phyloP scores from a whole-genome alignment of 345 rosid genomes.

The Cochlearia excelsa region DNA sequence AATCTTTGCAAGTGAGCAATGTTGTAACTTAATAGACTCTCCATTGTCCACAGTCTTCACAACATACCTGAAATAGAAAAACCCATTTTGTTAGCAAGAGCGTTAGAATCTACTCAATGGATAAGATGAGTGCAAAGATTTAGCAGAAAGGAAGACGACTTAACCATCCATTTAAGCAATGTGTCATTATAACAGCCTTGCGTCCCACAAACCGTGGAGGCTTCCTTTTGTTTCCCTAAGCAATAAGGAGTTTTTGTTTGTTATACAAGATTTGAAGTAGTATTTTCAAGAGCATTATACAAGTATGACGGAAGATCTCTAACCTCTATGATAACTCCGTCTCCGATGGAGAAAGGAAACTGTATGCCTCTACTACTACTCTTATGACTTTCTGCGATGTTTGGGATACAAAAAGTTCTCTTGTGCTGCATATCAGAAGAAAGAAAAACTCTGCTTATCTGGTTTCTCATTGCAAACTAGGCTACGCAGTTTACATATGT shows the following conservation, averaged over 20 bases:
- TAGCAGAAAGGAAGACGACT: constrained; percentile 16
- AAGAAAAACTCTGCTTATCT: constrained; percentile 2
- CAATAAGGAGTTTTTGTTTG: constrained; percentile 26
- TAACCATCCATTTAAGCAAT: constrained; percentile 95
- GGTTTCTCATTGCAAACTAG: background rate
- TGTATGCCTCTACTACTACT: constrained; percentile 68
- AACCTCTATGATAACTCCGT: constrained; percentile 85
- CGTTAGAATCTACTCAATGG: constrained; percentile 3
- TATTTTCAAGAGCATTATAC: background rate
- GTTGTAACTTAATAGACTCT: constrained; percentile 86
- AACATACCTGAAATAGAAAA: constrained; percentile 60
- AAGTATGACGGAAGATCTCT: constrained; percentile 4
- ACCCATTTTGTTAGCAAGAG: background rate
- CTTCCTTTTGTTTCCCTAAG: constrained; percentile 93
- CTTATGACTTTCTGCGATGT: constrained; percentile 52
- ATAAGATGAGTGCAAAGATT: background rate
- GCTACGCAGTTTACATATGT: background rate
- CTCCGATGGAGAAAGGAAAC: constrained; percentile 83
- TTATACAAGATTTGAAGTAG: constrained; percentile 2
- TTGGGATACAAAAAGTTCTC: constrained; percentile 47
- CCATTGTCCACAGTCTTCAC: constrained; percentile 91
- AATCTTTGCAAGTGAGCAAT: constrained; percentile 79
- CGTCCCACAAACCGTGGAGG: constrained; percentile 93
- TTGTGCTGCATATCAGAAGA: constrained; percentile 47
- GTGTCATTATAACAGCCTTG: constrained; percentile 84